A percentile compares a stretch with the other conserved stretches of the same genome.
Conservation (phyloP, 768 basidiomycete genomes). For the Peribolospora kevripleyi region DNA sequence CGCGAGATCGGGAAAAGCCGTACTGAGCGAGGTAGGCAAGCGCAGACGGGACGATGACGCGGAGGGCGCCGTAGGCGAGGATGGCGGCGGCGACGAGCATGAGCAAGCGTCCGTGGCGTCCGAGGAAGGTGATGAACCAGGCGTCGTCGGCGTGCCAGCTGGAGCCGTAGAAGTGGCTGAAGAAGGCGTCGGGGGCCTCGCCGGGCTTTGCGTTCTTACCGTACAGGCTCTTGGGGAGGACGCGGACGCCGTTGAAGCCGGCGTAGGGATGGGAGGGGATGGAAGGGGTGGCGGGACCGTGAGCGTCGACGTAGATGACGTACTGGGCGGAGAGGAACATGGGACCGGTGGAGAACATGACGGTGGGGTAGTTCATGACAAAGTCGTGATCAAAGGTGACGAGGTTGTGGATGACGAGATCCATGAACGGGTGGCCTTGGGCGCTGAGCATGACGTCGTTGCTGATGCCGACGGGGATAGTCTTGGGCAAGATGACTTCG, state of each 20-base stretch:
- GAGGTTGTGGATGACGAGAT: constrained; percentile 77
- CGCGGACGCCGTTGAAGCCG: constrained; percentile 36
- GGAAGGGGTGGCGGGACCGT: neutral
- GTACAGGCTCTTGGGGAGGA: constrained; percentile 88
- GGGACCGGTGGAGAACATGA: constrained; percentile 99
- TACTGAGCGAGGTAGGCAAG: too few species aligned
- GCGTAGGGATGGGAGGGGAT: neutral
- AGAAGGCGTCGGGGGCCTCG: constrained; percentile 76
- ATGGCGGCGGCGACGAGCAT: neutral
- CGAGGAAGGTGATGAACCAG: constrained; percentile 77
- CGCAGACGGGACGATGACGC: too few species aligned
- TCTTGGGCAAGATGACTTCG: constrained; percentile 70
- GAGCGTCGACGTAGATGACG: constrained; percentile 34
- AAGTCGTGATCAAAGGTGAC: constrained; percentile 78
- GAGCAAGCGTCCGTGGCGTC: neutral
- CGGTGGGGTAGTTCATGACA: constrained; percentile 91
- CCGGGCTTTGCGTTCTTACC: constrained; percentile 74
- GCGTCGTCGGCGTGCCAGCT: constrained; percentile 98
- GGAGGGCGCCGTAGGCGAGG: neutral
- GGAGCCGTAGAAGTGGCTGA: constrained; percentile 91
- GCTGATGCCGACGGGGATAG: constrained; percentile 79
- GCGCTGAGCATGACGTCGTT: constrained; percentile 92
- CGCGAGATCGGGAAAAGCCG: too few species aligned
- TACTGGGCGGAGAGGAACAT: constrained; percentile 96
- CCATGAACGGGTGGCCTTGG: constrained; percentile 64